Evolutionary conservation across 2,329 filamentous ascomycete species (phyloP).

Genomic region (Cercospora zeae-maydis): DNA sequence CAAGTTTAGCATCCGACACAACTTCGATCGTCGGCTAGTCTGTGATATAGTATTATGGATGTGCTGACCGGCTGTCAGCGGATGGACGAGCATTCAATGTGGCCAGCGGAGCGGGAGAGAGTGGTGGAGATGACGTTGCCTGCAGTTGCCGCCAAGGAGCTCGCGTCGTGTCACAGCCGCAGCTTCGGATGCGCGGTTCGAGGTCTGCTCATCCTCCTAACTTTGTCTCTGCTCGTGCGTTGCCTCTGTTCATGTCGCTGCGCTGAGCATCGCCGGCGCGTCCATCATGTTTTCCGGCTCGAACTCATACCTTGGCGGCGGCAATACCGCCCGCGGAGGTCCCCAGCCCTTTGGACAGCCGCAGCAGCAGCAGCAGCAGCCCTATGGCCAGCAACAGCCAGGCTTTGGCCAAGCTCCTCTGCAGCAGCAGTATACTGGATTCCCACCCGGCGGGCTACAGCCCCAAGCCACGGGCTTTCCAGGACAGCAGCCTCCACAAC

Average conservation of each 20-base stretch:
- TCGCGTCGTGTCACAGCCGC: conserved; percentile 1
- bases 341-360: conserved; percentile 56
- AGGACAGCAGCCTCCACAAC: conserved; percentile 36
- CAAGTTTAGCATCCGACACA: not conserved
- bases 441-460: conserved; percentile 44
- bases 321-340: conserved; percentile 69
- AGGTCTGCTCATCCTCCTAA: conserved; percentile 1
- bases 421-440: conserved; percentile 68
- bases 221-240: not conserved
- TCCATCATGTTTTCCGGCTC: conserved; percentile 79
- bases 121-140: conserved; percentile 1
- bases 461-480: conserved; percentile 37
- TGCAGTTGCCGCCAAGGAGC: not conserved
- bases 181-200: conserved; percentile 8
- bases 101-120: not conserved
- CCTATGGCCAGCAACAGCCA: conserved; percentile 49
- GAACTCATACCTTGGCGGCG: conserved; percentile 78
- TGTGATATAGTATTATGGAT: not conserved
- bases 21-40: not conserved
- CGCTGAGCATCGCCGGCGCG: conserved; percentile 14
- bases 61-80: not conserved
- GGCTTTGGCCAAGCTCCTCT: conserved; percentile 52
- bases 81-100: not conserved
- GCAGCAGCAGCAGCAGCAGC: conserved; percentile 42
- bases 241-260: not conserved